Conservation (phyloP, 2,329 filamentous ascomycete genomes). For the Apiospora arundinis region DNA sequence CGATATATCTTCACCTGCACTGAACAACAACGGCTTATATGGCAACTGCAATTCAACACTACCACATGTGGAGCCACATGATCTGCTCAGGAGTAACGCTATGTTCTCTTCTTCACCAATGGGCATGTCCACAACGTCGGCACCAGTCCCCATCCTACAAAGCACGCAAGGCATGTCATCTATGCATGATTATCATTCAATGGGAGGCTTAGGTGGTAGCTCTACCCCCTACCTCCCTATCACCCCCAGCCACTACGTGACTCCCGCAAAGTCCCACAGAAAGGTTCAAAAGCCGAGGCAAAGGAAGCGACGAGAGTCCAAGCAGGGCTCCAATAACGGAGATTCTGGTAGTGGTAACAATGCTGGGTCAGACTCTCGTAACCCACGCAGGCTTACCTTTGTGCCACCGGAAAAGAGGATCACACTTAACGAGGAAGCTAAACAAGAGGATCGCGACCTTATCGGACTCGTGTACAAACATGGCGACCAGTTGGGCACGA, state of each 20-base stretch:
- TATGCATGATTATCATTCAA: background rate
- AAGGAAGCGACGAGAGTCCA: conserved; percentile 8
- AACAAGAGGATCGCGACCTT: background rate
- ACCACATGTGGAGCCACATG: conserved; percentile 32
- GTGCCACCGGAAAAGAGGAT: background rate
- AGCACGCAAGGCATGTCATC: conserved; percentile 1
- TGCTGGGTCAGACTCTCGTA: background rate
- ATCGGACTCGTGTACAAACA: conserved; percentile 49
- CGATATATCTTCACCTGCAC: conserved; percentile 29
- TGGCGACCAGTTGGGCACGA: conserved; percentile 56
- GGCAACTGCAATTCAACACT: background rate
- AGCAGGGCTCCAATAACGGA: background rate
- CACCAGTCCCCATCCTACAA: background rate
- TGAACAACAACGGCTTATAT: background rate
- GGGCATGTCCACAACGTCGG: background rate
- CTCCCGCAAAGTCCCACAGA: conserved; percentile 6
- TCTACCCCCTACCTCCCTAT: conserved; percentile 4
- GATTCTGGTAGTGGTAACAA: background rate
- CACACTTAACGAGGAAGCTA: background rate
- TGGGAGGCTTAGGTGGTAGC: background rate
- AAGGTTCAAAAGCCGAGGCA: background rate
- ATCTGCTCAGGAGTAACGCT: conserved; percentile 29
- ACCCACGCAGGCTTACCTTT: background rate
- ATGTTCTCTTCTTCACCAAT: conserved; percentile 9
- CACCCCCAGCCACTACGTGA: conserved; percentile 1